Conservation (phyloP, 257 asterid species). For the Anisodus acutangulus region DNA sequence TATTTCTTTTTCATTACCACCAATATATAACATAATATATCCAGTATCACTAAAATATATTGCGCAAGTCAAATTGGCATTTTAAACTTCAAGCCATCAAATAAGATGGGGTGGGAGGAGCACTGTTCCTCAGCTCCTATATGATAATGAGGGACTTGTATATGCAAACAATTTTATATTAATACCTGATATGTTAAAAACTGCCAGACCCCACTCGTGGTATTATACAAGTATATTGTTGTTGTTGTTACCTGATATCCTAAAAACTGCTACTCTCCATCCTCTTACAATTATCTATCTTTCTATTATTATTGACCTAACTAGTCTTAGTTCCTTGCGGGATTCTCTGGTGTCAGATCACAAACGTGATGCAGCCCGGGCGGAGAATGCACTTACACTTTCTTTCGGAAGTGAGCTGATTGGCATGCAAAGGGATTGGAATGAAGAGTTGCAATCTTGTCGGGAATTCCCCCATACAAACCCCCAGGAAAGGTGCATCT, state of each 20-base stretch:
- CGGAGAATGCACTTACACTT: conserved; percentile 80
- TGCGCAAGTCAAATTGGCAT: neutral
- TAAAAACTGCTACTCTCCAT: neutral
- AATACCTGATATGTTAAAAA: no score
- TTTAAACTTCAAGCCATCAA: conserved; percentile 4
- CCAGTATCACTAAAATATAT: neutral
- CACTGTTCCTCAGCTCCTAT: neutral
- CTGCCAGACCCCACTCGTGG: no score
- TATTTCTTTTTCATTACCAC: neutral
- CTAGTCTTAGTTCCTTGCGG: conserved; percentile 1
- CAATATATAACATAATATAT: neutral
- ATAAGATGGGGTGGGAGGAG: neutral
- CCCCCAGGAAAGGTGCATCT: conserved; percentile 78
- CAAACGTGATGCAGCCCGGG: conserved; percentile 95
- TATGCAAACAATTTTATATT: neutral
- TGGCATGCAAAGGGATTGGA: conserved; percentile 99
- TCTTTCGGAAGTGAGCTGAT: conserved; percentile 95
- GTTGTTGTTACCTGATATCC: neutral
- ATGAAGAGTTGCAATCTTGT: conserved; percentile 93
- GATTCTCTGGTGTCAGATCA: conserved; percentile 63
- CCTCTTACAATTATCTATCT: neutral
- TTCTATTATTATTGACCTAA: neutral
- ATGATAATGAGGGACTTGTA: conserved; percentile 10
- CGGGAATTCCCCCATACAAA: conserved; percentile 87
- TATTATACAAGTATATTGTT: no score